Conservation (phyloP, 768 basidiomycete species). For the Dacryopinax primogenitus region DNA sequence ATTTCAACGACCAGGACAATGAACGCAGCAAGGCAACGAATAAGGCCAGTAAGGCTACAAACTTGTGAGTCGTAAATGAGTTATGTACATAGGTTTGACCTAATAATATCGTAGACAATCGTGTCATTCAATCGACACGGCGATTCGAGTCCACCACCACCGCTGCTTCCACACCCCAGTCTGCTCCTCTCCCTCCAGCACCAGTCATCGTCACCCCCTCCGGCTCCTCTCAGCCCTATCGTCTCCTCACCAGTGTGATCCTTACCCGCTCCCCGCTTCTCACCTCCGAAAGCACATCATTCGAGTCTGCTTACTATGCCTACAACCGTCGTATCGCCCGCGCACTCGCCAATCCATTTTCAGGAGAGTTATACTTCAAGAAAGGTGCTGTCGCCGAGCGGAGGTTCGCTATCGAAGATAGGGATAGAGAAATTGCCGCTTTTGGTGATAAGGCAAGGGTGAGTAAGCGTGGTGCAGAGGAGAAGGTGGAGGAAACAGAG, state of each 20-base stretch:
- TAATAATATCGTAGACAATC: background rate
- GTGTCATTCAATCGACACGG: background rate
- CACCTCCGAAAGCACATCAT: constrained; percentile 39
- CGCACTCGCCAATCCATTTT: constrained; percentile 77
- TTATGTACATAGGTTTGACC: background rate
- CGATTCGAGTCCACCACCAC: constrained; percentile 11
- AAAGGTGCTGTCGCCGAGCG: constrained; percentile 74
- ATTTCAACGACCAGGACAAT: background rate
- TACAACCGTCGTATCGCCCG: constrained; percentile 76
- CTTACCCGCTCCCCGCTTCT: constrained; percentile 29
- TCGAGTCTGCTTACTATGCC: constrained; percentile 68
- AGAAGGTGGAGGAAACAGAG: constrained; percentile 33
- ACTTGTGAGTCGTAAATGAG: background rate
- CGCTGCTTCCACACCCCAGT: constrained; percentile 6
- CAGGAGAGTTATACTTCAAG: constrained; percentile 87
- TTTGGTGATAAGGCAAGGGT: constrained; percentile 59
- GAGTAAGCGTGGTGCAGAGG: constrained; percentile 31
- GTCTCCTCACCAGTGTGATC: constrained; percentile 25
- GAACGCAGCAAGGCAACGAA: background rate
- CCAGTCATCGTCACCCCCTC: background rate
- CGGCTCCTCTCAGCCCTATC: background rate
- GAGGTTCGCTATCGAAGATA: constrained; percentile 65
- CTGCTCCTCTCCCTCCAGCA: background rate
- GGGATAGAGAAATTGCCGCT: constrained; percentile 51
- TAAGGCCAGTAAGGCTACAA: background rate